Base-by-base conservation (phyloP, 2,329 filamentous ascomycete genomes). In the Penicillium sp. region DNA sequence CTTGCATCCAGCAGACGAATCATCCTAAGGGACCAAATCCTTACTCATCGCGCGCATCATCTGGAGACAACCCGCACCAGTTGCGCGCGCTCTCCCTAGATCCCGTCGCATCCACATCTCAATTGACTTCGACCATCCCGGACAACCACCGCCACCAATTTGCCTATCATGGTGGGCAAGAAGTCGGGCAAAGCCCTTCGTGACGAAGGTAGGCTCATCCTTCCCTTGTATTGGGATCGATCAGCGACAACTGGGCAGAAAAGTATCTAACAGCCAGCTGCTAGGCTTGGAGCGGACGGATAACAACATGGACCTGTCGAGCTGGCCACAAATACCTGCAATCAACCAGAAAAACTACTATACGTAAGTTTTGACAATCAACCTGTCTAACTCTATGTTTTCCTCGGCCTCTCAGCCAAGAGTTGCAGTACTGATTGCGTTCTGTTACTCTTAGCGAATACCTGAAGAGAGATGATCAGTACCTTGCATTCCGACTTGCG, bases 331-430 rank as follows among this genome's bases (percentile, higher is more conserved):
- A 72, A 88, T 96, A 59, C 84, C 86, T 45, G 91, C 95, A 70
- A 99, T 99, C 78, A 99, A 99, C 75, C 95, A 99, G 77, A 99
- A 99, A 82, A 99, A 99, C 77, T 99, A 99, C 78, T 97, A 97
- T 76, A 96, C 93, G 91, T 95, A 83, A 62, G 88, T 81, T 22
- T 35, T 5, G 8, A 15, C 20, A 12, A 37, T 35, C 25, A 6
- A 12, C 31, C 20, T 38, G 7, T n/a, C 15, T 17, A 17, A 5
- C 2, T 5, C 22, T 6, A 28, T 28, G 25, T 28, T 28, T 25
- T 28, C 25, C 25, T 28, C 25, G 5, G 6, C 25, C 25, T 28
- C 25, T 28, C 22, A 17, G 22, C 47, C 22, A 41, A 14, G 10
- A 15, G 12, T 31, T n/a, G 6, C 34, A 67, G 53, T 59, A 39